Percentiles rank a stretch among this genome's conserved stretches.
These are phyloP conservation scores for Amyloporia xantha DNA, from an alignment of 768 basidiomycete species.

Conservation along the genomic window DNA sequence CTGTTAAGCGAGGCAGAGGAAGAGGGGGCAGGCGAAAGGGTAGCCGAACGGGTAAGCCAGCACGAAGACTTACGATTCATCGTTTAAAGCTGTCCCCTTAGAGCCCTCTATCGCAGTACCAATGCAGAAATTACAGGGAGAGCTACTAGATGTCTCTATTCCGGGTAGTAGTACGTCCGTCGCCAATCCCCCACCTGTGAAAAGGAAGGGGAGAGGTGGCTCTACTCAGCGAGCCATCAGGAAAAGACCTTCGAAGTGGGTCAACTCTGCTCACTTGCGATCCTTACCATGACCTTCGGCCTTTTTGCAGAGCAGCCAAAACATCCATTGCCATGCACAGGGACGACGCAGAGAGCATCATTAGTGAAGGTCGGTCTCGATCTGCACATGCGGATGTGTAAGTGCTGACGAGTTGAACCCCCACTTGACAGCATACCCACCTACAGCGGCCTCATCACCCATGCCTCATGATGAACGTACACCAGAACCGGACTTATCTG, in stretches of 20 bases:
- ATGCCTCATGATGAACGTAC: conserved; percentile 37
- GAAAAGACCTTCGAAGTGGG: conserved; percentile 27
- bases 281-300: conserved; percentile 1
- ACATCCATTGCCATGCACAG: conserved; percentile 17
- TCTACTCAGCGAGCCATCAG: conserved; percentile 22
- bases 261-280: no score
- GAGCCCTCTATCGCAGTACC: conserved; percentile 19
- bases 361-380: conserved; percentile 48
- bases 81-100: conserved; percentile 35
- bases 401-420: no score
- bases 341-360: conserved; percentile 40
- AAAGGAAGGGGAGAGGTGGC: conserved; percentile 21
- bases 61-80: conserved; percentile 10
- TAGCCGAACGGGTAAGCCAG: conserved; percentile 9
- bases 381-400: conserved; percentile 5
- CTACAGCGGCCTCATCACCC: conserved; percentile 71
- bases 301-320: conserved; percentile 14
- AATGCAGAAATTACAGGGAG: conserved; percentile 3
- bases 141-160: conserved; percentile 12
- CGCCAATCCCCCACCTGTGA: conserved; percentile 5
- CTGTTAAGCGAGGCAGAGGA: conserved; percentile 31
- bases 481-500: conserved; percentile 23
- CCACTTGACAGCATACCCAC: conserved; percentile 51
- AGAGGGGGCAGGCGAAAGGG: conserved; percentile 35
- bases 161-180: conserved; percentile 7